Evolutionary conservation across 1,284 basidiomycete species (phyloP).

Genomic region (Kwoniella shivajii): DNA sequence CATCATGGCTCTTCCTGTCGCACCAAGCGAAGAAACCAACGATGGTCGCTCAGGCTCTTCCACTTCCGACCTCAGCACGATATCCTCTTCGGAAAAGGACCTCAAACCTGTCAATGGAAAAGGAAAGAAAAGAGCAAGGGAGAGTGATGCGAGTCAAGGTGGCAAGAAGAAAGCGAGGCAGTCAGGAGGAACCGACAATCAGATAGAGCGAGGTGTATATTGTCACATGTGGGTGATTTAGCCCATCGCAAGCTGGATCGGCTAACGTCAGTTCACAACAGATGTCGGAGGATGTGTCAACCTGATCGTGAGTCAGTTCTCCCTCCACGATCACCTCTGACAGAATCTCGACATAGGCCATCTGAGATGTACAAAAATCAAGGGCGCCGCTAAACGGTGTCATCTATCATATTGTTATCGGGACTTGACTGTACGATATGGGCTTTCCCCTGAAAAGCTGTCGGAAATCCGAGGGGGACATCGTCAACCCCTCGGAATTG

Average conservation of each 20-base stretch:
- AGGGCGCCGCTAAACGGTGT: constrained; percentile 28
- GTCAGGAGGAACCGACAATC: neutral
- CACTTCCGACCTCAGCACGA: neutral
- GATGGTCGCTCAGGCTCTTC: neutral
- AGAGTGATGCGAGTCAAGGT: neutral
- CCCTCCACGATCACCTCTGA: no score
- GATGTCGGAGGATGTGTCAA: constrained; percentile 5
- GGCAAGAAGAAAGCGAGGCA: neutral
- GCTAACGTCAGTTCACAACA: neutral
- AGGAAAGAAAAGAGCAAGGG: constrained; percentile 8
- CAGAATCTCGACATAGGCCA: neutral
- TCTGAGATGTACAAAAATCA: constrained; percentile 36
- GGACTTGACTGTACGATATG: constrained; percentile 35
- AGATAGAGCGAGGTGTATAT: constrained; percentile 1
- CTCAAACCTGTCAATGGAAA: neutral
- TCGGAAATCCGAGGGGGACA: constrained; percentile 9
- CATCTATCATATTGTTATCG: constrained; percentile 37
- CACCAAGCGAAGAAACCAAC: no score
- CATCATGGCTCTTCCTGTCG: no score
- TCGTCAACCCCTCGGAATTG: neutral
- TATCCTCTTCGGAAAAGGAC: neutral
- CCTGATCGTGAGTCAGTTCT: neutral
- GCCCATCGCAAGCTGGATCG: neutral
- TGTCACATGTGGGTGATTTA: constrained; percentile 8
- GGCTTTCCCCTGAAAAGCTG: constrained; percentile 7